Base-by-base conservation (phyloP, 805 yeast species). In the Candida rishiriensis region DNA sequence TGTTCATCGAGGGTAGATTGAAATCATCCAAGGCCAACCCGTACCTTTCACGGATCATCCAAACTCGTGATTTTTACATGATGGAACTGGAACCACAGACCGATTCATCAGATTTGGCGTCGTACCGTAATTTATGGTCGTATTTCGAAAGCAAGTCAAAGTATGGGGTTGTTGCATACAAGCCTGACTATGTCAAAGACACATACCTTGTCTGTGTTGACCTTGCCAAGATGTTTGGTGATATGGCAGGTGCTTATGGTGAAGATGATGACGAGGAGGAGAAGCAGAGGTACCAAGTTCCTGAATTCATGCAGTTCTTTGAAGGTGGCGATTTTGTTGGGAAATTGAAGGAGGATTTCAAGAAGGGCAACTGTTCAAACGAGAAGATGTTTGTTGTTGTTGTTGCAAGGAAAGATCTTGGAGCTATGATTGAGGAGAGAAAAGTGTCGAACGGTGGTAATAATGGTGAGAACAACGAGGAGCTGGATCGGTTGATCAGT, bases 1-100 rank as follows among this genome's bases (percentile, higher is more conserved):
- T 21, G 61, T 81, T 51, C 65, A 66, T 86, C 37, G 82, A 78
- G 47, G 95, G 95, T 3, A 70, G 88, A 43, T 68, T 88, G 37
- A 81, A 77, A 53, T 56, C 68, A 3, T 43, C 50, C 6, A 69
- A 64, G 40, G 95, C 88, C 1, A 78, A 74, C 42, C 66, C 65
- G 11, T 87, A 87, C 56, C 61, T 87, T 48, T 50, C 59, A 26
- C 72, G 73, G 49, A 69, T 79, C 15, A 53, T 68, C 1, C 52
- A 60, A 9, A 64, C 81, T 1, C 69, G 86, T 52, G 80, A 80
- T 55, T 55, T 86, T 17, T 75, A 71, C 15, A 52, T 83, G 15
- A 66, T 78, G 31, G 73, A 76, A 46, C 55, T 85, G 14, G 40
- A 38, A 36, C 55, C 60, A 3, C 50, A 41, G n/a, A 46, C 38